Evolutionary conservation across 2,329 filamentous ascomycete species (phyloP).

Genomic region (Cladosporium oxysporum): DNA sequence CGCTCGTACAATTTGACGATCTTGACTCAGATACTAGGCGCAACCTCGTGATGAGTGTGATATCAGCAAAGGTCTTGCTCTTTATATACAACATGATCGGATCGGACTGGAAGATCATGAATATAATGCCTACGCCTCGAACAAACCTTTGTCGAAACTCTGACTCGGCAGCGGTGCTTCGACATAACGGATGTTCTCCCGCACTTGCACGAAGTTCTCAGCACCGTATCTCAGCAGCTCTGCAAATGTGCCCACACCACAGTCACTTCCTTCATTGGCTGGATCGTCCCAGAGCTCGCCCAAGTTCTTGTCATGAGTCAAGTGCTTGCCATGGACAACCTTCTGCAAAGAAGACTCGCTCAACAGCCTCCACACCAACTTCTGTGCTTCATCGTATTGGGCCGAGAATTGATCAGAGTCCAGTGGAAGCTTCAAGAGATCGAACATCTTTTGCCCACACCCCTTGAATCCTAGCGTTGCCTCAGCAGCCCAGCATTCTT

Average conservation of each 20-base stretch:
- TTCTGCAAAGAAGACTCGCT: slow-evolving; percentile 33
- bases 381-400: slow-evolving; percentile 20
- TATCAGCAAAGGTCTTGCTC: not conserved
- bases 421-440: not conserved
- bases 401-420: slow-evolving; percentile 13
- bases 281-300: slow-evolving; percentile 35
- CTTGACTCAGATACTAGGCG: too few species aligned
- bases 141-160: slow-evolving; percentile 13
- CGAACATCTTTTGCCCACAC: slow-evolving; percentile 19
- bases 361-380: slow-evolving; percentile 30
- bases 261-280: slow-evolving; percentile 30
- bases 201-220: slow-evolving; percentile 35
- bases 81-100: not conserved
- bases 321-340: slow-evolving; percentile 34
- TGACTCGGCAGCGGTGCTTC: slow-evolving; percentile 7
- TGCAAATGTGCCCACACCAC: slow-evolving; percentile 35
- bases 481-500: slow-evolving; percentile 26
- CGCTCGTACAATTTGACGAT: too few species aligned
- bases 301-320: slow-evolving; percentile 27
- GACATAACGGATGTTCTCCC: slow-evolving; percentile 20
- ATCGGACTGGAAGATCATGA: not conserved
- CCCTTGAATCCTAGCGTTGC: slow-evolving; percentile 23
- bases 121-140: not conserved
- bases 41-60: not conserved
- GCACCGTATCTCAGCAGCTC: slow-evolving; percentile 35